Conservation (phyloP, 2,329 filamentous ascomycete genomes). For the Sclerotinia glacialis region DNA sequence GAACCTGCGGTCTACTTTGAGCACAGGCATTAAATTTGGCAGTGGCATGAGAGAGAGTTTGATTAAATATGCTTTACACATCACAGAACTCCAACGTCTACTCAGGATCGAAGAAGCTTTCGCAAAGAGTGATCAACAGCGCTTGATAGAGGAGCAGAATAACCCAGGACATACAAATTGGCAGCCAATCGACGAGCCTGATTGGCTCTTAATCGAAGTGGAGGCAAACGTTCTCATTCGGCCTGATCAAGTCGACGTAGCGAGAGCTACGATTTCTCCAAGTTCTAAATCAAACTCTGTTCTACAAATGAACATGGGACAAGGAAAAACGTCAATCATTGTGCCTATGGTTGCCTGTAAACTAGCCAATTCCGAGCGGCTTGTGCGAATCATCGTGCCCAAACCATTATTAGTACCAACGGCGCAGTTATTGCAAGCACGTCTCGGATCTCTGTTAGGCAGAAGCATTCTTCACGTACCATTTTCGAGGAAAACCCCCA, state of each 20-base stretch:
- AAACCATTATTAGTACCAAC: slow-evolving; percentile 47
- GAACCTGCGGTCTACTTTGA: slow-evolving; percentile 42
- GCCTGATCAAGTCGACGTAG: slow-evolving; percentile 60
- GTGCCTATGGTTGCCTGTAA: slow-evolving; percentile 51
- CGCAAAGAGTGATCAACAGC: slow-evolving; percentile 36
- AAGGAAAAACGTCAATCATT: slow-evolving; percentile 59
- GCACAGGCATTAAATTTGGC: slow-evolving; percentile 36
- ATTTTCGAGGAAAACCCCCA: slow-evolving; percentile 46
- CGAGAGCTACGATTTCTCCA: slow-evolving; percentile 57
- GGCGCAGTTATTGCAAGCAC: slow-evolving; percentile 45
- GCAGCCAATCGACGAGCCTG: slow-evolving; percentile 45
- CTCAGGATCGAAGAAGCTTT: slow-evolving; percentile 44
- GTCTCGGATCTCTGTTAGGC: slow-evolving; percentile 45
- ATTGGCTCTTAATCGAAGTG: slow-evolving; percentile 67
- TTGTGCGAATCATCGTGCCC: slow-evolving; percentile 47
- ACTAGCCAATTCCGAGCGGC: slow-evolving; percentile 44
- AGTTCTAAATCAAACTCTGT: slow-evolving; percentile 54
- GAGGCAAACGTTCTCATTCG: slow-evolving; percentile 63
- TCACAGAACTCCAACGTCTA: slow-evolving; percentile 46
- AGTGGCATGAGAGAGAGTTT: slow-evolving; percentile 41
- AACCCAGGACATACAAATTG: slow-evolving; percentile 45
- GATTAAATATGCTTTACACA: slow-evolving; percentile 42
- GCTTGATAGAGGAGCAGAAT: slow-evolving; percentile 41
- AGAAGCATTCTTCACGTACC: slow-evolving; percentile 47
- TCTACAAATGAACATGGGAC: slow-evolving; percentile 66